Evolutionary conservation across 352 stramenopile genomes (phyloP), one percentile per base, ranked within the genome.

Genomic region (Achlya hypogyna): DNA sequence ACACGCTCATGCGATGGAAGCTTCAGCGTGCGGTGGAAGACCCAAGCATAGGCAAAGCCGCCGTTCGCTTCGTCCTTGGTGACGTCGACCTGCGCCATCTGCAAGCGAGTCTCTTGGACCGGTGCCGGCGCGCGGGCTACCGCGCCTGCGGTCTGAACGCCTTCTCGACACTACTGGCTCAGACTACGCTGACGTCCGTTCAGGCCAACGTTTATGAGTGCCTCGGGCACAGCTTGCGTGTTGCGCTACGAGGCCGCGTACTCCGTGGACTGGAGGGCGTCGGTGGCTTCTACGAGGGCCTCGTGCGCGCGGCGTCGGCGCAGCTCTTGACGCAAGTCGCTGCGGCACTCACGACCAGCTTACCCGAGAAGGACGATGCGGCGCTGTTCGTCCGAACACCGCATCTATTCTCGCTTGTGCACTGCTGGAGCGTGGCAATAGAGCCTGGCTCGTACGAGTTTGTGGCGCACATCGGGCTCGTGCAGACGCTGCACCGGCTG

Each of bases 191-290:
- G 42, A 78, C 81, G 28, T 77, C 78, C 0, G 81, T 84, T 2
- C 71, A 78, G 63, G 71, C 74, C 0, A 78, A 91, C 34, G 56
- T 91, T 16, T 65, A 86, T 20, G 60, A 84, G 8, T 74, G 81
- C 51, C 35, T 89, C 1, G 73, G 75, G n/a, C 75, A 82, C 45
- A 73, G 81, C 3, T 74, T 91, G 42, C 40, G 60, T 6, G 12
- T 22, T 2, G 14, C 23, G 2, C 43, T 67, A 4, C 4, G 43
- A 4, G 60, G 60, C 18, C 45, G 51, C 18, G 4, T 58, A 3
- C 32, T 67, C 18, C 5, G n/a, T 16, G 23, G 47, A 3, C 34
- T 67, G 3, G 60, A 67, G 3, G 51, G 60, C 32, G 60, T 58
- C 20, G 60, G 60, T 27, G 23, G 8, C 5, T 67, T 51, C 35